Percentiles rank a stretch among this genome's conserved stretches.
Conservation (phyloP, 139 green algal species). For the Desmodesmus armatus region DNA sequence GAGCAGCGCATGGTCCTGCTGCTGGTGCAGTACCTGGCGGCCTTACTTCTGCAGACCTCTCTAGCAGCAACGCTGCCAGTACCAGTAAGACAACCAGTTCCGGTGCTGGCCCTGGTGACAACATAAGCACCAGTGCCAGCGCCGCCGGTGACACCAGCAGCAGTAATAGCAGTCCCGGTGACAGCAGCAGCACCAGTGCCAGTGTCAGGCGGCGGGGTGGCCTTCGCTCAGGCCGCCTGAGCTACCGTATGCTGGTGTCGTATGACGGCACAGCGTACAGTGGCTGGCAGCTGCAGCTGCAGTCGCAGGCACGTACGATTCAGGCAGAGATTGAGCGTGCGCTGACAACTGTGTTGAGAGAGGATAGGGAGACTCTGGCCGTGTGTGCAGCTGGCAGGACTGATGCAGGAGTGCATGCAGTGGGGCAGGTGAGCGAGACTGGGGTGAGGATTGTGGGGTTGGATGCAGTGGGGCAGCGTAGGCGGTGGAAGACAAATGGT, state of each 20-base stretch:
- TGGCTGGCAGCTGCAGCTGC: constrained; percentile 72
- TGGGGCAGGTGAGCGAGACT: constrained; percentile 72
- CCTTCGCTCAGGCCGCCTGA: constrained; percentile 27
- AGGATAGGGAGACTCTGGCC: constrained; percentile 55
- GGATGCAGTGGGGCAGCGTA: background rate
- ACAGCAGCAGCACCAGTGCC: background rate
- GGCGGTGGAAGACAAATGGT: background rate
- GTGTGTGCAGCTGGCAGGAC: constrained; percentile 81
- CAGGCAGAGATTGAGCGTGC: constrained; percentile 68
- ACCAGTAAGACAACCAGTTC: background rate
- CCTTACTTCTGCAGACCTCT: background rate
- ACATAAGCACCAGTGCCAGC: background rate
- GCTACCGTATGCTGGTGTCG: constrained; percentile 59
- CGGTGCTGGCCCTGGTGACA: background rate
- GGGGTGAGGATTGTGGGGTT: background rate
- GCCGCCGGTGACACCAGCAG: background rate
- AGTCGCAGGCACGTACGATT: constrained; percentile 49
- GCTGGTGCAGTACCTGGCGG: background rate
- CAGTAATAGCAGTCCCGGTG: background rate
- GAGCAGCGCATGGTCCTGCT: background rate
- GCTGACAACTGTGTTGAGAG: constrained; percentile 54
- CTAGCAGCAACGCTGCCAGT: background rate
- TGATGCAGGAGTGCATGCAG: constrained; percentile 86
- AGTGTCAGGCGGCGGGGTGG: background rate
- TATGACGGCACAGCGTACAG: constrained; percentile 75